phyloP scores from a whole-genome alignment of 2,329 filamentous ascomycete species.

The Rachicladosporium sp. region DNA sequence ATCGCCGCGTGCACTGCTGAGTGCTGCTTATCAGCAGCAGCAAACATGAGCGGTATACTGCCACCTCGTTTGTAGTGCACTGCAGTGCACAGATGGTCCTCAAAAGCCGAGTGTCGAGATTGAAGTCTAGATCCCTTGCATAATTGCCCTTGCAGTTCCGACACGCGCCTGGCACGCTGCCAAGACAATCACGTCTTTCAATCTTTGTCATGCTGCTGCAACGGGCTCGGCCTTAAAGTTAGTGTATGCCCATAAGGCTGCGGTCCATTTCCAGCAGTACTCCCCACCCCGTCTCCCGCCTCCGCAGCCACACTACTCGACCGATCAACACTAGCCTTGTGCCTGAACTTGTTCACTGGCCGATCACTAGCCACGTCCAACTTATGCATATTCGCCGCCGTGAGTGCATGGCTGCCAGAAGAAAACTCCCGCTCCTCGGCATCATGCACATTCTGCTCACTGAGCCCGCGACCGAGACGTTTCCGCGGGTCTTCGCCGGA shows the following conservation, averaged over 20 bases:
- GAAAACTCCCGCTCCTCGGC: conserved; percentile 6
- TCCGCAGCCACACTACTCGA: neutral
- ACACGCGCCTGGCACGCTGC: no score
- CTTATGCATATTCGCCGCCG: conserved; percentile 22
- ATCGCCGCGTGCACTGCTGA: conserved; percentile 3
- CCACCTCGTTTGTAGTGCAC: neutral
- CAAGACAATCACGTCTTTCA: no score
- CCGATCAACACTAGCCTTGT: neutral
- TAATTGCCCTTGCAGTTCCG: no score
- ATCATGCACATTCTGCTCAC: conserved; percentile 6
- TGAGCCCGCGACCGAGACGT: conserved; percentile 12
- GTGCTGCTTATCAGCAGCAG: conserved; percentile 8
- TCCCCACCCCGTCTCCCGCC: no score
- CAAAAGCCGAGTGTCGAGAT: no score
- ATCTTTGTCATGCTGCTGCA: no score
- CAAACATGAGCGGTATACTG: conserved; percentile 7
- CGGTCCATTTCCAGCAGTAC: no score
- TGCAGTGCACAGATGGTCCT: no score
- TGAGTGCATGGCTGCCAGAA: conserved; percentile 8
- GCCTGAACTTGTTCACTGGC: conserved; percentile 3
- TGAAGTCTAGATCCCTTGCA: no score
- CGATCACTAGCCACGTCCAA: conserved; percentile 10
- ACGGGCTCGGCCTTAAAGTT: no score
- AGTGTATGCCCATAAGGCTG: no score
- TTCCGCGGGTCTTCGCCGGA: conserved; percentile 28